These are phyloP conservation scores for Lentinula aciculospora DNA, from an alignment of 768 basidiomycete genomes.

Conservation along the genomic window DNA sequence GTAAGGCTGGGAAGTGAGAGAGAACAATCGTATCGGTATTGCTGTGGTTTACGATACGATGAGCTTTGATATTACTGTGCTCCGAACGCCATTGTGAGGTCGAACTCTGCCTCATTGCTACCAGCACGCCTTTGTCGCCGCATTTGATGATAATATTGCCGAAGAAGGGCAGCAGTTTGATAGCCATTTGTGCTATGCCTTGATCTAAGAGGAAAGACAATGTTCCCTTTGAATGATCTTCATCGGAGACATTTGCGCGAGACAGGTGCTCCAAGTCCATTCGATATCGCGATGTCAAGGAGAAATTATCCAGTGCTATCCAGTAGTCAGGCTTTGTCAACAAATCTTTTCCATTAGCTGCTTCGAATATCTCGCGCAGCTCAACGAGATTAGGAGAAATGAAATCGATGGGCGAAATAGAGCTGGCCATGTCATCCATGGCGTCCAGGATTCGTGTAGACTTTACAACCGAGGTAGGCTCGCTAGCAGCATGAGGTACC, in stretches of 20 bases:
- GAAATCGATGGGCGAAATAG: slow-evolving; percentile 52
- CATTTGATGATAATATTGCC: slow-evolving; percentile 83
- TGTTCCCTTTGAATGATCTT: slow-evolving; percentile 31
- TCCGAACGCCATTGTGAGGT: slow-evolving; percentile 46
- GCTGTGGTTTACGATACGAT: slow-evolving; percentile 49
- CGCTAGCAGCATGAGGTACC: slow-evolving; percentile 39
- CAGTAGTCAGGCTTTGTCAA: slow-evolving; percentile 59
- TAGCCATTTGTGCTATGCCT: slow-evolving; percentile 76
- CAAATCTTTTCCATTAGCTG: slow-evolving; percentile 40
- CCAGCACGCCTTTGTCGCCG: slow-evolving; percentile 62
- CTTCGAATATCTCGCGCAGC: slow-evolving; percentile 52
- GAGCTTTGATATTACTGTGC: slow-evolving; percentile 37
- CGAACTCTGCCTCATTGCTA: slow-evolving; percentile 45
- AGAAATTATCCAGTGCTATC: slow-evolving; percentile 55
- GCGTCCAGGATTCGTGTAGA: slow-evolving; percentile 66
- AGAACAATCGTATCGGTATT: slow-evolving; percentile 49
- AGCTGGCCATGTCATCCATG: slow-evolving; percentile 29
- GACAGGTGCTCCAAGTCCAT: slow-evolving; percentile 59
- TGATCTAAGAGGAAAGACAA: slow-evolving; percentile 60
- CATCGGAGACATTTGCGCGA: slow-evolving; percentile 34
- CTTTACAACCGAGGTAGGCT: slow-evolving; percentile 91
- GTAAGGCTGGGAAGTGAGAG: slow-evolving; percentile 66
- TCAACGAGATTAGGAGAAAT: slow-evolving; percentile 86
- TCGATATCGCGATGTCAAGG: slow-evolving; percentile 63
- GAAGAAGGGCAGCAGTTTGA: slow-evolving; percentile 81